Percentiles rank a stretch among this genome's conserved stretches.
Evolutionary conservation across 2,329 filamentous ascomycete species (phyloP).

Genomic region (Venturia aucupariae): DNA sequence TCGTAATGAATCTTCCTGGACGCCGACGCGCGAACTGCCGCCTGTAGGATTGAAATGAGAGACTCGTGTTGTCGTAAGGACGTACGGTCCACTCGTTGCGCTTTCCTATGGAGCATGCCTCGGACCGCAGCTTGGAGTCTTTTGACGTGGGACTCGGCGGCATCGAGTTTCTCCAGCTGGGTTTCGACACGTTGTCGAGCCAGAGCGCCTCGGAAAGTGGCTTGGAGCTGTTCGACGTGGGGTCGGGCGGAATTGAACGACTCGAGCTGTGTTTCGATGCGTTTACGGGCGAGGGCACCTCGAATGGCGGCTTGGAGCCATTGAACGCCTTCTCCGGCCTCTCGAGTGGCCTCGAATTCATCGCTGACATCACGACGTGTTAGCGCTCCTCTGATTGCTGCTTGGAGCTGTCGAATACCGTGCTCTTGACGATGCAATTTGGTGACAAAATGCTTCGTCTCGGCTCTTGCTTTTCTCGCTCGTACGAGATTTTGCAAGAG

Average conservation of each 20-base stretch:
- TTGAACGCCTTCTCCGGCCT: constrained; percentile 49
- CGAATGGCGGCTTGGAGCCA: constrained; percentile 49
- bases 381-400: constrained; percentile 43
- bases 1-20: constrained; percentile 38
- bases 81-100: constrained; percentile 26
- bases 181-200: background rate
- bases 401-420: constrained; percentile 45
- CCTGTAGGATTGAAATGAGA: constrained; percentile 49
- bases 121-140: constrained; percentile 49
- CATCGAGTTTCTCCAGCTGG: constrained; percentile 27
- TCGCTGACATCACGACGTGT: constrained; percentile 32
- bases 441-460: constrained; percentile 39
- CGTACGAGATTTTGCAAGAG: constrained; percentile 74
- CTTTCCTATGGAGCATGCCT: constrained; percentile 32
- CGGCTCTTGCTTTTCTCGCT: constrained; percentile 46
- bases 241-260: constrained; percentile 30
- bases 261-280: constrained; percentile 45
- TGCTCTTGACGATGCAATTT: constrained; percentile 36
- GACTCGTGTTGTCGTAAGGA: constrained; percentile 30
- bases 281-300: constrained; percentile 35
- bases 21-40: constrained; percentile 54
- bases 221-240: constrained; percentile 52
- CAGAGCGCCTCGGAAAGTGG: constrained; percentile 27
- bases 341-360: constrained; percentile 53
- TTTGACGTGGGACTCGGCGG: constrained; percentile 44